Conservation (phyloP, 306 rosid genomes). For the Cajanus cajan region DNA sequence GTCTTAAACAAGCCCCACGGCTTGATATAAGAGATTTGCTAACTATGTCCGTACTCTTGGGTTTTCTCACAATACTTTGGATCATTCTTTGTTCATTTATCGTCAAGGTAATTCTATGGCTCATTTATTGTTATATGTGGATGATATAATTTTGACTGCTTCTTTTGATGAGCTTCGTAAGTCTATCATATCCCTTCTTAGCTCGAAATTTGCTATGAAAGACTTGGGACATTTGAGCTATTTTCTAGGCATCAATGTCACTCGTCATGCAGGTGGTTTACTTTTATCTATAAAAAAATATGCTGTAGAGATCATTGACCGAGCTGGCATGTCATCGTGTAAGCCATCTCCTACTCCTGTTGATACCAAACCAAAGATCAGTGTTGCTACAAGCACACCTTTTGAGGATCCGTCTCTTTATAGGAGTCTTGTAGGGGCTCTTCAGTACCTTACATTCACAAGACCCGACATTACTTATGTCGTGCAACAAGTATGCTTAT, state of each 20-base stretch:
- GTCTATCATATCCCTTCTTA: neutral
- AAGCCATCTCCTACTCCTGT: neutral
- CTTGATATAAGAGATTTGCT: too few species aligned
- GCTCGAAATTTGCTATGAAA: neutral
- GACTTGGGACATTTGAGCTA: neutral
- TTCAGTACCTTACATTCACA: too few species aligned
- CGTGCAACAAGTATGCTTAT: too few species aligned
- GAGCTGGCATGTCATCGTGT: neutral
- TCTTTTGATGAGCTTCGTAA: neutral
- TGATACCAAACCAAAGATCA: neutral
- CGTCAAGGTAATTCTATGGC: neutral
- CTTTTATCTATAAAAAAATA: neutral
- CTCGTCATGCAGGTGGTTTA: neutral
- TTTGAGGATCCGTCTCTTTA: too few species aligned
- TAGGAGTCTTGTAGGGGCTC: too few species aligned
- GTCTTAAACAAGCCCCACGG: neutral
- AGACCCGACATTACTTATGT: too few species aligned
- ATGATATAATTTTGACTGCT: neutral
- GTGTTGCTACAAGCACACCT: neutral
- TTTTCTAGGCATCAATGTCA: neutral
- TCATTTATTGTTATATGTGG: neutral
- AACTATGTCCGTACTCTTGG: too few species aligned
- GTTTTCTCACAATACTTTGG: too few species aligned
- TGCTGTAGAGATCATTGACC: neutral
- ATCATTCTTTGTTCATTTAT: too few species aligned